Base-by-base conservation (phyloP, 257 asterid genomes). In the Plectranthus barbatus region DNA sequence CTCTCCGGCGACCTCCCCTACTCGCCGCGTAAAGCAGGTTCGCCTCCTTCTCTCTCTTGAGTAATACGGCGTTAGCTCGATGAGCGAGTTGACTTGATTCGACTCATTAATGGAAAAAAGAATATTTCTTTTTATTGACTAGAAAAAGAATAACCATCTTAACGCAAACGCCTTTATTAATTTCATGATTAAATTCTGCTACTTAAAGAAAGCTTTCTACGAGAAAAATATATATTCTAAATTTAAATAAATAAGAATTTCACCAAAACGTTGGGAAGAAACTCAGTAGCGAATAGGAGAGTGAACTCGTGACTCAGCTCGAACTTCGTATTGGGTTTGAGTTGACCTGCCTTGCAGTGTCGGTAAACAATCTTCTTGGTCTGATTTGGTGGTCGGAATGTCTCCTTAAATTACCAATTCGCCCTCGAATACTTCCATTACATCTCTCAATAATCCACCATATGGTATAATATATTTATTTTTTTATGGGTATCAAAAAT, bases 1-100 rank as follows among this genome's bases (percentile, higher is more conserved):
- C 9, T 78, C 98, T 31, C 96, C 98, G 92, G 75, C 72, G 49
- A 75, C 74, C 6, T 88, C 98, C 46, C 98, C 96, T 8, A 46
- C 42, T 59, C 80, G 88, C 71, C 81, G 36, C 64, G 70, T 44
- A 11, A 64, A 66, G 2, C 79, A 84, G 95, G 98, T 91, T 66
- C 57, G 78, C 56, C 20, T 12, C 42, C 20, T 15, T 45, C 9
- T 29, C 14, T n/a, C 10, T 11, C n/a, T 21, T 6, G 17, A 42
- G 48, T 42, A 42, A 13, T 4, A 42, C 48, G 18, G 18, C 8
- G 47, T 12, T 1, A 39, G 45, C 45, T 2, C 19, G n/a, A 19
- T 48, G 7, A 60, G 19, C 52, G 46, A 34, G 42, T 56, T 50
- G 55, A 5, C 50, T 48, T 42, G 61, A 42, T 48, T 49, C 65